Base-by-base conservation (phyloP, 108 stramenopile species). In the Schizochytrium sp. region DNA sequence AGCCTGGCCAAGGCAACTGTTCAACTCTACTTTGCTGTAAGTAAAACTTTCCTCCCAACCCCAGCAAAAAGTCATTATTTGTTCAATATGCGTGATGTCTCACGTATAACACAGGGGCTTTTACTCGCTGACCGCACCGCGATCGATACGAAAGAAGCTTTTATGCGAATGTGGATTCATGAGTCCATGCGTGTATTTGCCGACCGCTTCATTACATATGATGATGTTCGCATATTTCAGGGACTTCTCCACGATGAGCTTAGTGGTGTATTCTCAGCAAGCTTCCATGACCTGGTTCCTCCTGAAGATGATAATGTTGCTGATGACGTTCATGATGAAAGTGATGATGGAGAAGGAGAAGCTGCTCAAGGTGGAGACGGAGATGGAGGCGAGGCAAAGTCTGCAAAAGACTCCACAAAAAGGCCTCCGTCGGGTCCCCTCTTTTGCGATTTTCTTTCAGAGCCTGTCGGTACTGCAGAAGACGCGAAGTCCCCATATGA, bases 31-130 rank as follows among this genome's bases (percentile, higher is more conserved):
- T 55, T 89, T 38, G 56, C 76, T 4, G 94, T 93, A 1, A 58
- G 49, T n/a, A 91, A 90, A 13, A 61, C 55, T 17, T 95, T 95
- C 92, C 72, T 95, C 46, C 93, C 94, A 4, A 94, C 94, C 0
- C 94, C 94, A 5, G 89, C 60, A 4, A 95, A 95, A 87, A 76
- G 69, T 19, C 94, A 95, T 88, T 95, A 95, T 88, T 72, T 94
- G 41, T 94, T 93, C 91, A 94, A 93, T 89, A 83, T 93, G 73
- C 92, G 94, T 40, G 94, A 95, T 89, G 90, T 95, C 19, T 91
- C 94, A 40, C 92, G 91, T 61, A 92, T 95, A 38, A 91, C 93
- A 59, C 94, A 95, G 50, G 94, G 94, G 4, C 57, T 93, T 3
- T 76, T 94, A 42, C 91, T 90, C 89, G 93, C 92, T 17, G 72